A percentile compares a stretch with the other conserved stretches of the same genome.
These are phyloP conservation scores for Chaetomidium leptoderma DNA, from an alignment of 495 filamentous ascomycete species.

Conservation along the genomic window DNA sequence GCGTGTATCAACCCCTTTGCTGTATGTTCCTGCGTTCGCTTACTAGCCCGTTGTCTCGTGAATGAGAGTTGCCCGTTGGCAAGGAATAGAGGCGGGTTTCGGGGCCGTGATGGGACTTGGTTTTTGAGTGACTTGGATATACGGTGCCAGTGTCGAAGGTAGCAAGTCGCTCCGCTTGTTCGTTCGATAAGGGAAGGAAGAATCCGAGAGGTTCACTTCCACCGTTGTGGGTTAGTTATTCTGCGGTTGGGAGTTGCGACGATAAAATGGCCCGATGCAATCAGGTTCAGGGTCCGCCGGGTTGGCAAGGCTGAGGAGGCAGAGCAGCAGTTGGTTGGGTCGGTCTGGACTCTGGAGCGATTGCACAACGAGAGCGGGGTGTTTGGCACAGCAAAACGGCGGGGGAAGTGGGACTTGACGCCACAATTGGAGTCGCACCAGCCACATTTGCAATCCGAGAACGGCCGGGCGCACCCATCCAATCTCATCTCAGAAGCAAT, in stretches of 20 bases:
- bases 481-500: no score
- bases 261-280: not conserved
- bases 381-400: no score
- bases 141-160: not conserved
- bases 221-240: not conserved
- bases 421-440: no score
- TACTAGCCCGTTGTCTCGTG: not conserved
- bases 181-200: not conserved
- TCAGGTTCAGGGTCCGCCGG: no score
- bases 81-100: not conserved
- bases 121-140: not conserved
- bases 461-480: no score
- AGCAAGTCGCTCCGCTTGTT: not conserved
- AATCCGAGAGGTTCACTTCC: not conserved
- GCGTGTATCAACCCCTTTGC: not conserved
- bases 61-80: not conserved
- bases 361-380: not conserved
- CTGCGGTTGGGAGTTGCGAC: not conserved
- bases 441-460: no score
- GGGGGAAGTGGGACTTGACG: no score
- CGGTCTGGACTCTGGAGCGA: not conserved
- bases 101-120: no score
- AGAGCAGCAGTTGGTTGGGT: not conserved
- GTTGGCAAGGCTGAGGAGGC: slow-evolving; percentile 15
- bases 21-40: not conserved